phyloP scores from a whole-genome alignment of 495 filamentous ascomycete genomes.

The Trichoderma erinaceum region DNA sequence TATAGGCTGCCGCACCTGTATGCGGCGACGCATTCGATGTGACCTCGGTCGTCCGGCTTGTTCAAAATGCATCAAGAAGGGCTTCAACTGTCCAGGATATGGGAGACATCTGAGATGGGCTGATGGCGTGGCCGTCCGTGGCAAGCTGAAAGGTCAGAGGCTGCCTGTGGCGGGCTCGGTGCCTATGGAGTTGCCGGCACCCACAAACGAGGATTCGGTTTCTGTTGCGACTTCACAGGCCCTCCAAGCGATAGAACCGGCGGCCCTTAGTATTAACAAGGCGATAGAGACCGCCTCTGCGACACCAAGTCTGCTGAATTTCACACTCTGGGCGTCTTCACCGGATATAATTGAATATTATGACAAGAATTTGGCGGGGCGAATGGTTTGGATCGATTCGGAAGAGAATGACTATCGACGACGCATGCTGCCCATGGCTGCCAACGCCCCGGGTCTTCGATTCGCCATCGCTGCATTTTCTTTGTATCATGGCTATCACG shows the following conservation, averaged over 20 bases:
- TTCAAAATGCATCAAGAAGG: constrained; percentile 13
- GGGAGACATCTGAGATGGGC: constrained; percentile 1
- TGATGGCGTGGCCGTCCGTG: constrained; percentile 10
- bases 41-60: background rate
- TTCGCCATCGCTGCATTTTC: background rate
- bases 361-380: background rate
- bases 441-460: constrained; percentile 1
- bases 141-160: background rate
- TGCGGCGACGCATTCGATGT: constrained; percentile 12
- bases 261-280: background rate
- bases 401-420: constrained; percentile 10
- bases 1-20: constrained; percentile 2
- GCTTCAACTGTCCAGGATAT: background rate
- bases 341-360: constrained; percentile 8
- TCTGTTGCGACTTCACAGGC: background rate
- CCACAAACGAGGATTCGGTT: background rate
- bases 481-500: background rate
- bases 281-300: background rate
- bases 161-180: constrained; percentile 2
- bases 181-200: background rate
- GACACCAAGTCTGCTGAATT: background rate
- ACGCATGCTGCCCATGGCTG: constrained; percentile 9
- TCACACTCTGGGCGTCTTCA: background rate
- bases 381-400: constrained; percentile 4
- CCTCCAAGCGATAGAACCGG: background rate